Percentiles rank a stretch among this genome's conserved stretches.
Evolutionary conservation across 164 flowering plant species (phyloP).

Genomic region (Tetracentron sinense): DNA sequence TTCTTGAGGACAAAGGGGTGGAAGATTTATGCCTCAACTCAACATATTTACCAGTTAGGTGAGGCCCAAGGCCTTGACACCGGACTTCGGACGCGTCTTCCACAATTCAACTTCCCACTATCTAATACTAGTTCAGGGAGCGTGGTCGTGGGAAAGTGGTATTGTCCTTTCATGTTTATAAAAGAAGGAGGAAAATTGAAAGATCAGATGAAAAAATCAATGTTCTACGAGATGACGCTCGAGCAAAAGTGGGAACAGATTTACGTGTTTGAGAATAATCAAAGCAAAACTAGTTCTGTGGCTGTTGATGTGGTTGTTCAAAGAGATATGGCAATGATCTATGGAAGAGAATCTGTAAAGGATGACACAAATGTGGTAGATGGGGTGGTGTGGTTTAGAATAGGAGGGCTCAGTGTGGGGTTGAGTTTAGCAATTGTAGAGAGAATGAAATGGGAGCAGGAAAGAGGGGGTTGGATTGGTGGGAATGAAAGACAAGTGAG

Average conservation of each 20-base stretch:
- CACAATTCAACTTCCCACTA: constrained; percentile 23
- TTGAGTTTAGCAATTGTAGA: constrained; percentile 29
- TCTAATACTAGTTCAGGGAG: too few relatives aligned
- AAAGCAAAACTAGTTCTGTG: constrained; percentile 7
- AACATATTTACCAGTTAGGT: constrained; percentile 9
- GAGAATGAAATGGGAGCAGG: constrained; percentile 32
- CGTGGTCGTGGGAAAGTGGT: constrained; percentile 32
- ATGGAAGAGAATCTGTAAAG: constrained; percentile 19
- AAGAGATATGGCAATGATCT: constrained; percentile 19
- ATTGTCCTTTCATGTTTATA: constrained; percentile 32
- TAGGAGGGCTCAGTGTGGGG: constrained; percentile 20
- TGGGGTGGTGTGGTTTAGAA: constrained; percentile 26
- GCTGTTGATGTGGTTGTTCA: constrained; percentile 16
- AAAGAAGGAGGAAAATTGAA: constrained; percentile 15
- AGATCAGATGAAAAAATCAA: constrained; percentile 26
- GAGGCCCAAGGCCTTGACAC: constrained; percentile 35
- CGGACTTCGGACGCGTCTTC: constrained; percentile 23
- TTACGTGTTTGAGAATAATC: constrained; percentile 6
- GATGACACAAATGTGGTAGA: constrained; percentile 3
- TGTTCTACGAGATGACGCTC: constrained; percentile 28
- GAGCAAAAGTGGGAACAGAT: constrained; percentile 37
- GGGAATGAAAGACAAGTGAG: constrained; percentile 23
- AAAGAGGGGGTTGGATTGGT: constrained; percentile 28
- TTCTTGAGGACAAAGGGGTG: constrained; percentile 29
- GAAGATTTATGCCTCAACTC: constrained; percentile 8